Conservation (phyloP, 2,329 filamentous ascomycete species). For the Trichoderma sp. region DNA sequence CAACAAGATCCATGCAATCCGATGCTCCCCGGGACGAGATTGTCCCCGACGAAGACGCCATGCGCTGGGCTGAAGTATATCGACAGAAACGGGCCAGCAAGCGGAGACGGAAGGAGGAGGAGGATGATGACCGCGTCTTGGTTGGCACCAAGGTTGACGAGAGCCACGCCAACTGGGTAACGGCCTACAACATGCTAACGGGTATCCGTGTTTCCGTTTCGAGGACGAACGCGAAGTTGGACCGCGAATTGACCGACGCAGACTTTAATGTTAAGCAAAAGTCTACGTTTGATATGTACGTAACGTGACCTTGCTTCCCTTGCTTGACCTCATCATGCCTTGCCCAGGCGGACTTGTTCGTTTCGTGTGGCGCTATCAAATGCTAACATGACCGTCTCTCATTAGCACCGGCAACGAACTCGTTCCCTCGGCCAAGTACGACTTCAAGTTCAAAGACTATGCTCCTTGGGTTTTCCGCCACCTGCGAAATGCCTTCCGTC, state of each 20-base stretch:
- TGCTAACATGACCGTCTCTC: not conserved
- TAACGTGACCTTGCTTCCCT: conserved; percentile 22
- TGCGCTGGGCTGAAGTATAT: conserved; percentile 89
- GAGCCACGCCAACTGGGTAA: conserved; percentile 94
- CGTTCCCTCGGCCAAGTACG: conserved; percentile 96
- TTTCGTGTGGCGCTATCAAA: not conserved
- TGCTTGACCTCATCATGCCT: not conserved
- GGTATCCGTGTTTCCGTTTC: conserved; percentile 97
- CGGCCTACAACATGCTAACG: conserved; percentile 98
- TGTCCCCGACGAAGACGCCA: conserved; percentile 82
- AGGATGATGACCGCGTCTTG: conserved; percentile 90
- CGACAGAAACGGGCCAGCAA: conserved; percentile 88
- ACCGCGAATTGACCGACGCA: conserved; percentile 81
- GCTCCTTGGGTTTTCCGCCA: conserved; percentile 99
- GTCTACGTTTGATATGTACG: conserved; percentile 97
- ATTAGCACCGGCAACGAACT: conserved; percentile 87
- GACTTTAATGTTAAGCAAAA: conserved; percentile 96
- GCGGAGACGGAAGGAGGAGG: conserved; percentile 74
- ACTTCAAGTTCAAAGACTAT: conserved; percentile 99
- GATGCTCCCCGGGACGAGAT: conserved; percentile 82
- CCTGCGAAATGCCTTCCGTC: conserved; percentile 78
- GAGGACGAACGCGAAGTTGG: conserved; percentile 92
- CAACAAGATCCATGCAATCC: conserved; percentile 80
- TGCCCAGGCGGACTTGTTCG: not conserved
- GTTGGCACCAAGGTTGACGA: conserved; percentile 98